Percentiles rank a stretch among this genome's conserved stretches.
Conservation (phyloP, 352 stramenopile species). For the Globisporangium echinulatum region DNA sequence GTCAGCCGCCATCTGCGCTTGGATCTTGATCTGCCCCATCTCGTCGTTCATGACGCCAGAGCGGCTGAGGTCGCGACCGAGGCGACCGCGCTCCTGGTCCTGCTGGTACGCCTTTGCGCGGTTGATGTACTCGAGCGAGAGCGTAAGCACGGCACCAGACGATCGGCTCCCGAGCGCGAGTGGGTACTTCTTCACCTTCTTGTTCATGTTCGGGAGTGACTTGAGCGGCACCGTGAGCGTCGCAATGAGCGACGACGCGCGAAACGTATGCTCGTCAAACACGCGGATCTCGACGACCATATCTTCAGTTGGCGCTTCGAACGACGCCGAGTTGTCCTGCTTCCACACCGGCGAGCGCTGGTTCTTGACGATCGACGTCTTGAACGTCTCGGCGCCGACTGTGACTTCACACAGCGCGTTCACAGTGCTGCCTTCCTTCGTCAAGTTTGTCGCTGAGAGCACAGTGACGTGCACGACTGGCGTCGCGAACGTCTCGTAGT, state of each 20-base stretch:
- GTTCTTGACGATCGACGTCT: conserved; percentile 75
- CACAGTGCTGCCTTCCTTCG: conserved; percentile 63
- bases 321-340: conserved; percentile 79
- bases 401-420: conserved; percentile 82
- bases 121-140: conserved; percentile 82
- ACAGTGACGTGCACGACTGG: conserved; percentile 77
- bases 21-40: conserved; percentile 78
- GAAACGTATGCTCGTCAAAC: conserved; percentile 81
- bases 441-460: conserved; percentile 74
- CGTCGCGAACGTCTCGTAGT: conserved; percentile 78
- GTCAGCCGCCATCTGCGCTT: conserved; percentile 76
- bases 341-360: conserved; percentile 83
- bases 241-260: conserved; percentile 60
- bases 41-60: conserved; percentile 72
- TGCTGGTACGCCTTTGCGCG: conserved; percentile 76
- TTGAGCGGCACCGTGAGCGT: conserved; percentile 76
- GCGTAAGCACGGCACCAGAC: conserved; percentile 64
- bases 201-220: conserved; percentile 80
- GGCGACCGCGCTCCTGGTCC: conserved; percentile 51
- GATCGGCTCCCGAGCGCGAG: conserved; percentile 73
- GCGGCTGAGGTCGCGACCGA: conserved; percentile 51
- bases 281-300: conserved; percentile 82
- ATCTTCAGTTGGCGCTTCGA: conserved; percentile 68
- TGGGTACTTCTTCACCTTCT: conserved; percentile 78
- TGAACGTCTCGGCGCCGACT: conserved; percentile 74